A percentile compares a stretch with the other conserved stretches of the same genome.
Evolutionary conservation across 148 eudicot species (phyloP).

Genomic region (Rhododendron simsii): DNA sequence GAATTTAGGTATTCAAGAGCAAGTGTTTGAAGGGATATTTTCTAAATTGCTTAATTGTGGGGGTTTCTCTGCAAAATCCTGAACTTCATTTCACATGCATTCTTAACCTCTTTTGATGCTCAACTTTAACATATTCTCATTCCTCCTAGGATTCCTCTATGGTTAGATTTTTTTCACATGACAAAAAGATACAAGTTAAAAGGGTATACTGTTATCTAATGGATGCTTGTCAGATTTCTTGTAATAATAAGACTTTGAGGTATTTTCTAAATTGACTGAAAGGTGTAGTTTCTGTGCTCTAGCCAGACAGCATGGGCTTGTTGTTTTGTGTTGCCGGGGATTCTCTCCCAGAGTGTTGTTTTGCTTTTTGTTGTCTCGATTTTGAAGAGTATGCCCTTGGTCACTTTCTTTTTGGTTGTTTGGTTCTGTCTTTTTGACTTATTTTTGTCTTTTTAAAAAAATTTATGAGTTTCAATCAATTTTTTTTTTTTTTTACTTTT

Average conservation of each 20-base stretch:
- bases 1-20: neutral
- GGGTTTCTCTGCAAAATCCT: neutral
- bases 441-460: too few species aligned
- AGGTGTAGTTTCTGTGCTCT: neutral
- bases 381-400: neutral
- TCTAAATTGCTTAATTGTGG: neutral
- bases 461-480: too few species aligned
- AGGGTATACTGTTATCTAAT: neutral
- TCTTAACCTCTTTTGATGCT: neutral
- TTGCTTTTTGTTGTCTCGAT: neutral
- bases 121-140: neutral
- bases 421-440: too few species aligned
- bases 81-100: neutral
- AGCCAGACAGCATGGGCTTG: too few species aligned
- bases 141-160: neutral
- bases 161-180: neutral
- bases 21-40: neutral
- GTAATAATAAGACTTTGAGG: neutral
- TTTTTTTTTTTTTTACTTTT: too few species aligned
- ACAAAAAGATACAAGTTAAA: neutral
- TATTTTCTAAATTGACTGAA: neutral
- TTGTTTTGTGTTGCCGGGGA: too few species aligned
- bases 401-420: too few species aligned
- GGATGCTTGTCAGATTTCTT: neutral
- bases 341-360: too few species aligned